phyloP scores from a whole-genome alignment of 75 land plant genomes.

The Picea sitchensis region DNA sequence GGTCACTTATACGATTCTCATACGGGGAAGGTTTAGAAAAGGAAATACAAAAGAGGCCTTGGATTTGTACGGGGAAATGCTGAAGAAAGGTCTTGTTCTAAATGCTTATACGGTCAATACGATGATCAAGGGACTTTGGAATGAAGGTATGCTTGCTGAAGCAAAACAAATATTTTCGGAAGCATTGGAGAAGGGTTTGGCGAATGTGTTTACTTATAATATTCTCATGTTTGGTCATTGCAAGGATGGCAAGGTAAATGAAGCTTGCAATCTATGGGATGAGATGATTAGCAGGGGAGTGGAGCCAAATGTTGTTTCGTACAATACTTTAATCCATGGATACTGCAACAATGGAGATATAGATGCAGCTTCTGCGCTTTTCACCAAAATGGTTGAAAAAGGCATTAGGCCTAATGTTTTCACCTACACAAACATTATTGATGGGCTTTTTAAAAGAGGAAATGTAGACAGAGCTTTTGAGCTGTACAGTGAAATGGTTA shows the following conservation, averaged over 20 bases:
- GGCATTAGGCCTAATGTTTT: slow-evolving; percentile 5
- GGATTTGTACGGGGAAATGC: slow-evolving; percentile 10
- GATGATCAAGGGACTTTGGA: slow-evolving; percentile 20
- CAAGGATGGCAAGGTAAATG: slow-evolving; percentile 10
- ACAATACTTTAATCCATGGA: slow-evolving; percentile 14
- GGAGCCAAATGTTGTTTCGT: slow-evolving; percentile 9
- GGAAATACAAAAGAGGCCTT: slow-evolving; percentile 10
- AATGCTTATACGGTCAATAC: slow-evolving; percentile 17
- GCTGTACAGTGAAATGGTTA: slow-evolving; percentile 8
- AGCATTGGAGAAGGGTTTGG: slow-evolving; percentile 10
- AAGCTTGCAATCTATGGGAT: background rate
- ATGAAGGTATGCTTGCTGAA: slow-evolving; percentile 14
- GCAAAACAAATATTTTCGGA: slow-evolving; percentile 16
- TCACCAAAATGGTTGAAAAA: slow-evolving; percentile 18
- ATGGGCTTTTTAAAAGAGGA: slow-evolving; percentile 14
- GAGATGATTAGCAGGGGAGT: slow-evolving; percentile 13
- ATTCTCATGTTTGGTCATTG: background rate
- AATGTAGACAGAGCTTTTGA: slow-evolving; percentile 1
- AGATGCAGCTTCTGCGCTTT: slow-evolving; percentile 8
- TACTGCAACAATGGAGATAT: slow-evolving; percentile 16
- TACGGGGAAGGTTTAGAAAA: slow-evolving; percentile 13
- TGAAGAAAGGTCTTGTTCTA: slow-evolving; percentile 5
- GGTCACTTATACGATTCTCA: slow-evolving; percentile 16
- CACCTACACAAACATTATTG: slow-evolving; percentile 14
- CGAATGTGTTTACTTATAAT: slow-evolving; percentile 5